Evolutionary conservation across 1,284 basidiomycete genomes (phyloP), one percentile per base, ranked within the genome.

Genomic region (Marasmius fiardii): DNA sequence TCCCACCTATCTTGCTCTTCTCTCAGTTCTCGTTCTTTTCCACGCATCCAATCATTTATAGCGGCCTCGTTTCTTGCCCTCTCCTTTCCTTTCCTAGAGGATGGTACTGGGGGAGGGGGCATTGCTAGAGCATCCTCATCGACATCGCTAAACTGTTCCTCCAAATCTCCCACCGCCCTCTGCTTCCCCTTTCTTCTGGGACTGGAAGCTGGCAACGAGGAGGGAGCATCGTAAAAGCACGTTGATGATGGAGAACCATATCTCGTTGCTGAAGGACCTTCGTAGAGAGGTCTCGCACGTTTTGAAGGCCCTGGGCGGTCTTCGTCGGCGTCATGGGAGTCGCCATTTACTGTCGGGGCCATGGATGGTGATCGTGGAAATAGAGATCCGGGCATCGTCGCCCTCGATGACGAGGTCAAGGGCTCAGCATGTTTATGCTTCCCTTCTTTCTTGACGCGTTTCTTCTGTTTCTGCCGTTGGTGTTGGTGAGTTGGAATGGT

Each of bases 361-460:
- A 85, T 71, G 18, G 88, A 89, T 0, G 81, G 76, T 0, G 88
- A 88, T 4, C 86, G 82, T 7, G 87, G 82, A 64, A 83, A 88
- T 6, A 91, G 77, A 1, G 88, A 80, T 10, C 88, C 89, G n/a
- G 88, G 89, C 88, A 91, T 91, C 18, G 51, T 52, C 37, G 21
- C 41, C 6, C 37, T 24, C 24, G 51, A 31, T 23, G 37, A 24
- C 34, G 24, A 24, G 18, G 51, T 24, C 23, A 23, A 4, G 12
- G 24, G 43, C 14, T 24, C 18, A 31, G 21, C 2, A 10, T 28
- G 45, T 28, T 24, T 26, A 21, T 20, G 23, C 26, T 34, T 28
- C 11, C 20, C 47, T 55, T 59, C 53, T 28, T 51, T 48, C 23
- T 60, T 58, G 35, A 54, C 60, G 56, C 60, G 60, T 58, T 48